Conservation (phyloP, 1,139 yeast genomes). For the Yamadazyma pseudoaaseri region DNA sequence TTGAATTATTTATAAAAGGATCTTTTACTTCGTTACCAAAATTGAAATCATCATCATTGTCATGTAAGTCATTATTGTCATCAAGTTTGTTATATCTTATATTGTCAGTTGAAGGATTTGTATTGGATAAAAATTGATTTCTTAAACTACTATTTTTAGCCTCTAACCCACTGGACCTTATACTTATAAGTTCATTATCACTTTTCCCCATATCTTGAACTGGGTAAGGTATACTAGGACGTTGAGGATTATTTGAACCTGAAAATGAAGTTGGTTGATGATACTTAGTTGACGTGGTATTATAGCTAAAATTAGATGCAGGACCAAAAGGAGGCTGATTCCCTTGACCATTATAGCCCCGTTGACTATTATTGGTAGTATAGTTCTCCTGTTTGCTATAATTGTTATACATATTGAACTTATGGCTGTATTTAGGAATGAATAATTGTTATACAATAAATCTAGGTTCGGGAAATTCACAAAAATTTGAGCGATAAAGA, state of each 20-base stretch:
- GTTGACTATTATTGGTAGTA: neutral
- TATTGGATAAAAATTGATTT: constrained; percentile 17
- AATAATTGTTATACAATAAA: too few species aligned
- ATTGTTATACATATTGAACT: constrained; percentile 4
- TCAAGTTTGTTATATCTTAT: constrained; percentile 6
- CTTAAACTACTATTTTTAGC: constrained; percentile 8
- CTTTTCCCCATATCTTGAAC: constrained; percentile 1
- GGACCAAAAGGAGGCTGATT: neutral
- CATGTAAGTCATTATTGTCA: constrained; percentile 2
- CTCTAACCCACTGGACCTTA: constrained; percentile 6
- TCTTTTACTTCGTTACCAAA: constrained; percentile 5
- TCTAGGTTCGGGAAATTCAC: too few species aligned
- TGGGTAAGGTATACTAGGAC: too few species aligned
- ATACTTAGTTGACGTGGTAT: constrained; percentile 1
- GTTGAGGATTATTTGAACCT: too few species aligned
- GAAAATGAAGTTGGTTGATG: neutral
- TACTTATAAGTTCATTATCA: constrained; percentile 8
- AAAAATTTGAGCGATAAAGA: too few species aligned
- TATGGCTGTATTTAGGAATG: too few species aligned
- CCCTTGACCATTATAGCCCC: constrained; percentile 1
- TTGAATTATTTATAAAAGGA: constrained; percentile 1
- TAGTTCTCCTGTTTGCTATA: neutral
- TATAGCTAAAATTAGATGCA: constrained; percentile 2
- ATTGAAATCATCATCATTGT: constrained; percentile 14
- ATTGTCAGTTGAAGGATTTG: constrained; percentile 14